These are phyloP conservation scores for Arthrobotrys pseudoclavata DNA, from an alignment of 2,329 filamentous ascomycete species.

Conservation along the genomic window DNA sequence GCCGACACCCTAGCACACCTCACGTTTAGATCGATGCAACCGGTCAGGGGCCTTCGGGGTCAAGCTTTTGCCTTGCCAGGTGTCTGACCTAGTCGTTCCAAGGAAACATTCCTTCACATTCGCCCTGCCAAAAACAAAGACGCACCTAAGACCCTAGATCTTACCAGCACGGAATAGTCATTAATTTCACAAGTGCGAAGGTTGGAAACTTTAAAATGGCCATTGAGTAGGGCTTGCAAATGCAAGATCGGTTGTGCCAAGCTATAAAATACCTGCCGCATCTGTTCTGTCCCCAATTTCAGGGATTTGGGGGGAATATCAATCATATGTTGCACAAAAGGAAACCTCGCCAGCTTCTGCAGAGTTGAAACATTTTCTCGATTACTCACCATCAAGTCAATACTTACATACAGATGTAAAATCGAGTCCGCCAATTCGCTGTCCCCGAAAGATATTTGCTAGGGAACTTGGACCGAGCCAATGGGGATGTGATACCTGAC, in stretches of 20 bases:
- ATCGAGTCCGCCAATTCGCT: constrained; percentile 13
- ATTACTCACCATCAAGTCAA: constrained; percentile 9
- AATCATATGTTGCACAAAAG: not conserved
- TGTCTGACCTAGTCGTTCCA: not conserved
- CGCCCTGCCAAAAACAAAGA: not conserved
- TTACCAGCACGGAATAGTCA: not conserved
- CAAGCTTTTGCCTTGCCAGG: constrained; percentile 32
- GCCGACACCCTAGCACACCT: constrained; percentile 27
- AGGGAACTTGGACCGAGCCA: not conserved
- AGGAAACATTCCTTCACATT: constrained; percentile 8
- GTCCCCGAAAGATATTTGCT: constrained; percentile 17
- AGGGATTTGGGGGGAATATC: not conserved
- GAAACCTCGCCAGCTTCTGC: not conserved
- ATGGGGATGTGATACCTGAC: constrained; percentile 15
- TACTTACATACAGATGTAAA: not conserved
- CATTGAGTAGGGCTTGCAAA: not conserved
- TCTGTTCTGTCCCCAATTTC: not conserved
- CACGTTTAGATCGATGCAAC: constrained; percentile 38
- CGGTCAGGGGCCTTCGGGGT: constrained; percentile 39
- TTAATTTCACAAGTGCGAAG: not conserved
- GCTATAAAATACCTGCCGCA: not conserved
- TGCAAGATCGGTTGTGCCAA: constrained; percentile 3
- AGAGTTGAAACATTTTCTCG: not conserved
- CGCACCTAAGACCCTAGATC: constrained; percentile 6
- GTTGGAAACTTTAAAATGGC: not conserved